Evolutionary conservation across 441 rosid species (phyloP).

Genomic region (Populus hybrid): DNA sequence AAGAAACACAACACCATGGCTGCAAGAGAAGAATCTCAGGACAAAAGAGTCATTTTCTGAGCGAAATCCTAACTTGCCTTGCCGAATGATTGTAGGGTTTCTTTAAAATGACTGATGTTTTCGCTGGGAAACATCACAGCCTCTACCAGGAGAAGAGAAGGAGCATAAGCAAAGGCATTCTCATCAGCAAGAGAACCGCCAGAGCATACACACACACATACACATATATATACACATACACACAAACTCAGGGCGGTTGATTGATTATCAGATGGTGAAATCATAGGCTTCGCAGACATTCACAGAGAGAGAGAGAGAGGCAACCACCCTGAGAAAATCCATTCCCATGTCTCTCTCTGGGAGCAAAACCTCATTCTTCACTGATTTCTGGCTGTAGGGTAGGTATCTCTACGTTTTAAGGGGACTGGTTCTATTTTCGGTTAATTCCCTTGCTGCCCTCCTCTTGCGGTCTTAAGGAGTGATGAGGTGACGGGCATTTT

Average conservation of each 20-base stretch:
- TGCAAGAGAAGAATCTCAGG: not conserved
- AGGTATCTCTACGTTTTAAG: too few species aligned
- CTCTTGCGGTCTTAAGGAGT: not conserved
- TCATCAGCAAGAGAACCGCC: too few species aligned
- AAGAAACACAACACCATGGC: not conserved
- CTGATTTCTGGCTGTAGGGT: too few species aligned
- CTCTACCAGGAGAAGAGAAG: not conserved
- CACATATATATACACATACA: too few species aligned
- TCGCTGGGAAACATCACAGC: not conserved
- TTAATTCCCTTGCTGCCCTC: not conserved
- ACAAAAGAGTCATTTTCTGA: not conserved
- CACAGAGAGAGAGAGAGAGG: not conserved
- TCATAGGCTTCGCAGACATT: slow-evolving; percentile 23
- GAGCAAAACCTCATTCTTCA: slow-evolving; percentile 20
- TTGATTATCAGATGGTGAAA: not conserved
- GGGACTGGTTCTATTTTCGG: too few species aligned
- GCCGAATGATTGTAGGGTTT: not conserved
- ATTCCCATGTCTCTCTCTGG: not conserved
- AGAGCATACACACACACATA: not conserved
- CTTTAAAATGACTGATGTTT: not conserved
- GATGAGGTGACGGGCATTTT: too few species aligned
- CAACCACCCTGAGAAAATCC: too few species aligned
- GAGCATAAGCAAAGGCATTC: too few species aligned
- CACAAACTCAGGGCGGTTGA: not conserved
- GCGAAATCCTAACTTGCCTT: not conserved